Evolutionary conservation across 202 grass and related monocot species (phyloP), one percentile per base, ranked within the genome.

Genomic region (Zoysia matrella): DNA sequence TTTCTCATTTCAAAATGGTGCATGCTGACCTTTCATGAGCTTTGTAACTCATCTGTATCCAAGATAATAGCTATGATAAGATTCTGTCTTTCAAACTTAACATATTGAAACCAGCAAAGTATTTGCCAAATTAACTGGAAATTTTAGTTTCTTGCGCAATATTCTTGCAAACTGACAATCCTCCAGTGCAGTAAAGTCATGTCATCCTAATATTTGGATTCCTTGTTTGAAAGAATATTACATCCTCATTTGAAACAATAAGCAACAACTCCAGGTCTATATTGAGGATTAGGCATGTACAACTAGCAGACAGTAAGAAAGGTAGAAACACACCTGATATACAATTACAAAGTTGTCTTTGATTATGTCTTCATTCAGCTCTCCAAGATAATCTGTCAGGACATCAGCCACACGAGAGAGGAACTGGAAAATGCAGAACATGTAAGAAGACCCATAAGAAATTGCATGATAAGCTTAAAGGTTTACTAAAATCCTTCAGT

Each of bases 311-410:
- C 40, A 45, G 60, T 67, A 74, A 74, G 54, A 76, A 69, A 66
- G 74, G 3, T 67, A 43, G 11, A 76, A 71, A 71, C 57, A 73
- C 66, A 94, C 92, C 92, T 98, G 88, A 81, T 98, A 98, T 54
- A 98, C 95, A 83, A 98, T 88, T 77, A 98, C 89, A 14, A 98
- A 98, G 84, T 98, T 98, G 71, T 95, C 95, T 83, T 98, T 98
- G 41, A 98, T 86, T 60, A 91, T 85, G 52, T 98, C 95, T 80
- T 98, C 95, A 76, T 95, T 93, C 56, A 98, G 68, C 76, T 80
- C 82, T 60, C 90, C 95, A 53, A 98, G 90, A 72, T 98, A 95
- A 76, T 93, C 88, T 43, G 85, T 88, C 81, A 98, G 82, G 70
- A 98, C 87, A 85, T 95, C 92, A 47, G 90, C 92, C n/a, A 95